These are phyloP conservation scores for Leucocoprinus sp. DNA, from an alignment of 768 basidiomycete genomes.

Conservation along the genomic window DNA sequence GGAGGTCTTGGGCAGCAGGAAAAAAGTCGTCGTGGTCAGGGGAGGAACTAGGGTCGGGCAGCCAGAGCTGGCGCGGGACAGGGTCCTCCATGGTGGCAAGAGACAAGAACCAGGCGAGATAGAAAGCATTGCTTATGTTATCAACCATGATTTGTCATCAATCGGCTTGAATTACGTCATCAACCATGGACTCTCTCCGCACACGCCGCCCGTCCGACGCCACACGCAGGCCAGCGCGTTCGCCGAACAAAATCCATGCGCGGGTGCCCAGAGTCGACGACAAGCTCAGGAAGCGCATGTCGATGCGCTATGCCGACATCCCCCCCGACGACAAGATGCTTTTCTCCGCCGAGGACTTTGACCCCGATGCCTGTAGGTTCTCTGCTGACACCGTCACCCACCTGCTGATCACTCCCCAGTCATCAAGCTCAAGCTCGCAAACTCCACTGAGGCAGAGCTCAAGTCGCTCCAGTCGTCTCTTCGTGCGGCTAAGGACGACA, in stretches of 20 bases:
- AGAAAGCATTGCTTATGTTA: too few relatives aligned
- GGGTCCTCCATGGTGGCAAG: constrained; percentile 11
- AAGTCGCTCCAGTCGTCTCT: constrained; percentile 71
- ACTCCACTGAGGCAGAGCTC: constrained; percentile 79
- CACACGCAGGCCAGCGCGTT: constrained; percentile 27
- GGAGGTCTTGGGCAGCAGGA: constrained; percentile 25
- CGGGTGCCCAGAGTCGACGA: constrained; percentile 64
- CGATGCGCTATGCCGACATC: constrained; percentile 86
- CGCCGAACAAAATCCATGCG: constrained; percentile 30
- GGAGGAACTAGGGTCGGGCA: constrained; percentile 17
- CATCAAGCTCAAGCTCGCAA: constrained; percentile 80
- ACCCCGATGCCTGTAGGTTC: constrained; percentile 80
- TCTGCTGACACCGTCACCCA: not conserved
- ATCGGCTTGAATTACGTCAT: too few relatives aligned
- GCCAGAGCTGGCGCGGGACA: constrained; percentile 3
- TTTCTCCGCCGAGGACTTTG: constrained; percentile 74
- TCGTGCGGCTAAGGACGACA: constrained; percentile 59
- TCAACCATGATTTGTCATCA: too few relatives aligned
- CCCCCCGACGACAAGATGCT: constrained; percentile 56
- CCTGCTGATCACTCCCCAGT: constrained; percentile 21
- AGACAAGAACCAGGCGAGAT: not conserved
- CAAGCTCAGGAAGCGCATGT: constrained; percentile 95
- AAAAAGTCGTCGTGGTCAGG: constrained; percentile 41
- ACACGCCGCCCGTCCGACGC: constrained; percentile 40
- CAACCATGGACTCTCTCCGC: constrained; percentile 44